Evolutionary conservation across 257 asterid genomes (phyloP).

Genomic region (Solanum okadae): DNA sequence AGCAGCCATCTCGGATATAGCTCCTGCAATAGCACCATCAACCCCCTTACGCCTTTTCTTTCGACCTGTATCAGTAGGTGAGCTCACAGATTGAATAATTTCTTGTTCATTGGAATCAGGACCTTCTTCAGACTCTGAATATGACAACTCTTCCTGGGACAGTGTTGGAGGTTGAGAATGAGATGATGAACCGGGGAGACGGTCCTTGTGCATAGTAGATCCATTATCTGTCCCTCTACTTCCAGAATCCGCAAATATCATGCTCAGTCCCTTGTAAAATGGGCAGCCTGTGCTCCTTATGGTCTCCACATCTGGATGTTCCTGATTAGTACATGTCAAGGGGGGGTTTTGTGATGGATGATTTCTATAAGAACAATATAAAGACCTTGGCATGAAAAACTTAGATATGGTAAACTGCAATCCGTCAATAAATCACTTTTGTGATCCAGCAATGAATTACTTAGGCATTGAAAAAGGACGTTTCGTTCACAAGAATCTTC

Average conservation of each 20-base stretch:
- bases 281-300: conserved; percentile 55
- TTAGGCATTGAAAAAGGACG: neutral
- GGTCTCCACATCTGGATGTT: conserved; percentile 76
- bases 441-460: neutral
- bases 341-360: neutral
- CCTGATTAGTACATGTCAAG: conserved; percentile 34
- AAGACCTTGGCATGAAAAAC: neutral
- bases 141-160: conserved; percentile 35
- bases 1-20: conserved; percentile 71
- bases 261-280: conserved; percentile 42
- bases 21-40: conserved; percentile 61
- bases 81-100: neutral
- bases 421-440: neutral
- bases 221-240: conserved; percentile 21
- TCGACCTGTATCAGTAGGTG: conserved; percentile 24
- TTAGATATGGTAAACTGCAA: neutral
- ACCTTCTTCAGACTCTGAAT: conserved; percentile 51
- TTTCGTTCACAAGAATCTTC: neutral
- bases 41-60: conserved; percentile 68
- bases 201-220: conserved; percentile 22
- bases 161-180: conserved; percentile 15
- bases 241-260: conserved; percentile 42
- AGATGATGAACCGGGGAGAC: conserved; percentile 8
- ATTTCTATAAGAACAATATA: neutral
- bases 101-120: conserved; percentile 8